These are phyloP conservation scores for Handroanthus guayacan DNA, from an alignment of 257 asterid species.

Conservation along the genomic window DNA sequence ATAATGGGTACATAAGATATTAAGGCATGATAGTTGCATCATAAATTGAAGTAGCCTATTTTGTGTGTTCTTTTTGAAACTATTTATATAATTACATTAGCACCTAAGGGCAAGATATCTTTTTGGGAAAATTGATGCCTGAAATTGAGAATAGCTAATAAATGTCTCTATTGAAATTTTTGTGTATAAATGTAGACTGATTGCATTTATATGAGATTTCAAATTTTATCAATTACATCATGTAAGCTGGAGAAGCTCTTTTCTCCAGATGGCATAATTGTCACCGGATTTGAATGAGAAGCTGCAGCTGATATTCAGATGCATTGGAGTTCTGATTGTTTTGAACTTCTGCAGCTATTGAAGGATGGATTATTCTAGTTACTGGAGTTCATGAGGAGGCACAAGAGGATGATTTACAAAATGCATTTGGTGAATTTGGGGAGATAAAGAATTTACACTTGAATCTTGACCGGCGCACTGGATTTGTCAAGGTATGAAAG, in stretches of 20 bases:
- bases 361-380: slow-evolving; percentile 97
- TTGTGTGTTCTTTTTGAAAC: too few relatives aligned
- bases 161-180: too few relatives aligned
- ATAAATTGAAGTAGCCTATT: too few relatives aligned
- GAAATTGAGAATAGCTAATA: too few relatives aligned
- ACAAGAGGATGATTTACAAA: slow-evolving; percentile 86
- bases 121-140: too few relatives aligned
- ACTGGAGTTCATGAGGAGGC: slow-evolving; percentile 98
- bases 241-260: not conserved
- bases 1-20: too few relatives aligned
- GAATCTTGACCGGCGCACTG: slow-evolving; percentile 96
- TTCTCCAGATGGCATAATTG: not conserved
- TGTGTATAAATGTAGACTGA: too few relatives aligned
- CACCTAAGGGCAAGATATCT: too few relatives aligned
- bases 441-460: slow-evolving; percentile 89
- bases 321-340: slow-evolving; percentile 31
- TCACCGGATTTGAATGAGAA: not conserved
- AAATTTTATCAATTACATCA: not conserved
- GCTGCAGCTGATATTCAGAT: not conserved
- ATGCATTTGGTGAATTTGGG: slow-evolving; percentile 84
- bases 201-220: not conserved
- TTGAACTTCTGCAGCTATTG: slow-evolving; percentile 71
- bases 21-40: too few relatives aligned
- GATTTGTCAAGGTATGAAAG: slow-evolving; percentile 87
- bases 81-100: too few relatives aligned